Percentiles rank a stretch among this genome's conserved stretches.
These are phyloP conservation scores for Penicillium steckii DNA, from an alignment of 495 filamentous ascomycete species.

Conservation along the genomic window DNA sequence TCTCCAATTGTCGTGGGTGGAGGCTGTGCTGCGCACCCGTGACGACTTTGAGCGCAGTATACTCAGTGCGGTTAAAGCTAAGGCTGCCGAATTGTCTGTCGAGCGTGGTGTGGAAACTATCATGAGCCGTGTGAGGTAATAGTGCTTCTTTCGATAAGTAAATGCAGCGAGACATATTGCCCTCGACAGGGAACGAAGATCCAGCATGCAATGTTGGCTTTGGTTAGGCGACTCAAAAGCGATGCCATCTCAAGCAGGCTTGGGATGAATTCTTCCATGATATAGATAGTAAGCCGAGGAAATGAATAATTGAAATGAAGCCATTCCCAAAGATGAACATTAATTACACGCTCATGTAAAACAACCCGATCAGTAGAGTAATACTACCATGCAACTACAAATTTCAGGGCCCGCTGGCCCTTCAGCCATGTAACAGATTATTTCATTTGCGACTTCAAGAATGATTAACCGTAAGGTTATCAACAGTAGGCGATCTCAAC, in stretches of 20 bases:
- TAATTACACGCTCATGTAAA: background rate
- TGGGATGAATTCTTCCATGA: conserved; percentile 16
- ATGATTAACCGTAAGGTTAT: too few species aligned
- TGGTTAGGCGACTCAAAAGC: background rate
- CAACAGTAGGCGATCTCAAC: too few species aligned
- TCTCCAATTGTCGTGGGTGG: conserved; percentile 93
- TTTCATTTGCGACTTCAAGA: too few species aligned
- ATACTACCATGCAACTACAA: too few species aligned
- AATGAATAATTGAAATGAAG: conserved; percentile 13
- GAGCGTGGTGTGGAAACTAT: conserved; percentile 80
- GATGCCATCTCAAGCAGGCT: conserved; percentile 22
- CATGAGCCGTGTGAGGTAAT: conserved; percentile 82
- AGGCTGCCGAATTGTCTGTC: conserved; percentile 79
- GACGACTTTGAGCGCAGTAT: conserved; percentile 94
- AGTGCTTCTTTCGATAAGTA: background rate
- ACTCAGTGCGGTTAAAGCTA: conserved; percentile 81
- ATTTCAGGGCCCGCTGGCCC: too few species aligned
- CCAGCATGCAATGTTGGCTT: too few species aligned
- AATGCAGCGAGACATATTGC: too few species aligned
- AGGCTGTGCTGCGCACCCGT: conserved; percentile 78
- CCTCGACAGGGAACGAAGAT: too few species aligned
- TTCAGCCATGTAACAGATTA: too few species aligned
- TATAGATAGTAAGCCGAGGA: conserved; percentile 4
- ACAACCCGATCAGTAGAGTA: background rate
- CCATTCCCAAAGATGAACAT: background rate